phyloP scores from a whole-genome alignment of 768 basidiomycete genomes.

The Hirschioporus abietinus region DNA sequence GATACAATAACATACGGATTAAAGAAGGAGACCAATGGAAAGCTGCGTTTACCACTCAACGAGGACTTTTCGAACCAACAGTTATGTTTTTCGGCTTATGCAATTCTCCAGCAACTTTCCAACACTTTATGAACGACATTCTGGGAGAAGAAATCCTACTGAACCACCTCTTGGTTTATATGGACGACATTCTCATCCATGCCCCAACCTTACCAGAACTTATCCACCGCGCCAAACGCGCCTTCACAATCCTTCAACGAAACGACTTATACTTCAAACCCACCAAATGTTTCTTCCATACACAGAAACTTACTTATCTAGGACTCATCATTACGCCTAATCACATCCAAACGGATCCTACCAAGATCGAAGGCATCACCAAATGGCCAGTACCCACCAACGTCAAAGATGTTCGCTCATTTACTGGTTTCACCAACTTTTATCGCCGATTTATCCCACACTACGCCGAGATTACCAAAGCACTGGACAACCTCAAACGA shows the following conservation, averaged over 20 bases:
- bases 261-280: slow-evolving; percentile 30
- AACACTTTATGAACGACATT: slow-evolving; percentile 27
- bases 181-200: slow-evolving; percentile 31
- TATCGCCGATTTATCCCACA: slow-evolving; percentile 28
- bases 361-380: slow-evolving; percentile 30
- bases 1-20: slow-evolving; percentile 32
- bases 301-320: slow-evolving; percentile 22
- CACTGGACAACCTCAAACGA: slow-evolving; percentile 22
- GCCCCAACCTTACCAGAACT: slow-evolving; percentile 16
- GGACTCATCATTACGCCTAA: slow-evolving; percentile 26
- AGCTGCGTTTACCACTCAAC: slow-evolving; percentile 31
- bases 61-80: slow-evolving; percentile 33
- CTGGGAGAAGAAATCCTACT: slow-evolving; percentile 24
- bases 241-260: slow-evolving; percentile 23
- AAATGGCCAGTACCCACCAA: slow-evolving; percentile 34
- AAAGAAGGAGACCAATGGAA: slow-evolving; percentile 38
- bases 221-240: slow-evolving; percentile 12
- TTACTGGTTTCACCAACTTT: slow-evolving; percentile 37
- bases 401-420: slow-evolving; percentile 31
- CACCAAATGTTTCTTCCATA: slow-evolving; percentile 29
- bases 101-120: slow-evolving; percentile 35
- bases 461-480: slow-evolving; percentile 26
- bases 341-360: slow-evolving; percentile 31
- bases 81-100: slow-evolving; percentile 36
- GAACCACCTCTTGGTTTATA: slow-evolving; percentile 24